These are phyloP conservation scores for Fusarium armeniacum DNA, from an alignment of 2,329 filamentous ascomycete species.

Conservation along the genomic window DNA sequence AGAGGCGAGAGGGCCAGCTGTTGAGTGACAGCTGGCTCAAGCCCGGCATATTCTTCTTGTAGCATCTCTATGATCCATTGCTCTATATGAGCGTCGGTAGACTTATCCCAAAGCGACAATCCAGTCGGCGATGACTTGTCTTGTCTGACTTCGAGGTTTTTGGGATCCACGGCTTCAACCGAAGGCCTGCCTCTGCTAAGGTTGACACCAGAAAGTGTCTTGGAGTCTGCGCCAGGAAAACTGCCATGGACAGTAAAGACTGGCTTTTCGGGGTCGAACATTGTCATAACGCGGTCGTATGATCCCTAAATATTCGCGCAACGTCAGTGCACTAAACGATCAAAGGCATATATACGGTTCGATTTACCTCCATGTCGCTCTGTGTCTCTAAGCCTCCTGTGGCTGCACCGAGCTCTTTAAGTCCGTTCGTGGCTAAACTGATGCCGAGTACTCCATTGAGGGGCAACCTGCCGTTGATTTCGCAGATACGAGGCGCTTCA, in stretches of 20 bases:
- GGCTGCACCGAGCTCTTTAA: slow-evolving; percentile 18
- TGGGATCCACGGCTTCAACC: slow-evolving; percentile 11
- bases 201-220: slow-evolving; percentile 1
- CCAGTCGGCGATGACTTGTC: slow-evolving; percentile 10
- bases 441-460: slow-evolving; percentile 24
- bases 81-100: neutral
- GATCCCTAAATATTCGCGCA: neutral
- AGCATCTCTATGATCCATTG: slow-evolving; percentile 36
- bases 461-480: slow-evolving; percentile 33
- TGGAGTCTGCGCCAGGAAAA: slow-evolving; percentile 32
- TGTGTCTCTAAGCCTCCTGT: slow-evolving; percentile 10
- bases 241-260: slow-evolving; percentile 17
- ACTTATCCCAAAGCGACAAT: slow-evolving; percentile 12
- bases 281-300: slow-evolving; percentile 6
- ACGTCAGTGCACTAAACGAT: neutral
- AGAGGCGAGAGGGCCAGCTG: slow-evolving; percentile 24
- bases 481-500: slow-evolving; percentile 25
- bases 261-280: slow-evolving; percentile 21
- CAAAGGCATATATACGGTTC: neutral
- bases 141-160: slow-evolving; percentile 20
- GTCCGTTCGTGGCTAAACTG: neutral
- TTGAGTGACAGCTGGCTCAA: slow-evolving; percentile 20
- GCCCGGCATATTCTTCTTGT: slow-evolving; percentile 23
- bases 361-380: slow-evolving; percentile 19
- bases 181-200: neutral